Conservation (phyloP, 106 monocot genomes). For the Acorus calamus region DNA sequence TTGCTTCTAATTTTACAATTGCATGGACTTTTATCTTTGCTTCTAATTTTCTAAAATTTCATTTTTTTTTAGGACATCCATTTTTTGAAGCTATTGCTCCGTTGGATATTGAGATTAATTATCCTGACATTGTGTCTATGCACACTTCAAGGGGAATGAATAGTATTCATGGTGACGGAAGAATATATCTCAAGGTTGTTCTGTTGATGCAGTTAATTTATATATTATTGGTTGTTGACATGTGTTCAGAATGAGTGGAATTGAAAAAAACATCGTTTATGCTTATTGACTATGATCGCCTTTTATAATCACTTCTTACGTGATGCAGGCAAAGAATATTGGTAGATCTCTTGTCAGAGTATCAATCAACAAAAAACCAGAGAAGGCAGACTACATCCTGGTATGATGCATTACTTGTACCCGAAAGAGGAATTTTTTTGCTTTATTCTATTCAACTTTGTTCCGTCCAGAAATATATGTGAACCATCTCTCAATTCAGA, state of each 20-base stretch:
- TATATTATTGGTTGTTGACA: no score
- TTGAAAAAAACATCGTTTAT: no score
- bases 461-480: background rate
- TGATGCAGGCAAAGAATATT: constrained; percentile 46
- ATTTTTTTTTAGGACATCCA: constrained; percentile 44
- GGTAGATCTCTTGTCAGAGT: constrained; percentile 76
- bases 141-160: constrained; percentile 20
- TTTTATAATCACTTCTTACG: background rate
- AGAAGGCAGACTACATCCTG: constrained; percentile 63
- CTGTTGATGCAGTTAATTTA: no score
- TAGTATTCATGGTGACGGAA: constrained; percentile 17
- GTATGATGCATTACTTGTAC: constrained; percentile 24
- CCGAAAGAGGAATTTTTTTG: background rate
- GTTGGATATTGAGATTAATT: constrained; percentile 68
- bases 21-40: no score
- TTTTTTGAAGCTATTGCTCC: constrained; percentile 74
- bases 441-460: background rate
- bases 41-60: background rate
- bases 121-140: constrained; percentile 64
- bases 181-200: constrained; percentile 48
- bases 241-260: no score
- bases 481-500: background rate
- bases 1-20: no score
- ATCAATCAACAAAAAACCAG: constrained; percentile 43
- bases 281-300: background rate